phyloP scores from a whole-genome alignment of 768 basidiomycete species.

The Lactarius sp. region DNA sequence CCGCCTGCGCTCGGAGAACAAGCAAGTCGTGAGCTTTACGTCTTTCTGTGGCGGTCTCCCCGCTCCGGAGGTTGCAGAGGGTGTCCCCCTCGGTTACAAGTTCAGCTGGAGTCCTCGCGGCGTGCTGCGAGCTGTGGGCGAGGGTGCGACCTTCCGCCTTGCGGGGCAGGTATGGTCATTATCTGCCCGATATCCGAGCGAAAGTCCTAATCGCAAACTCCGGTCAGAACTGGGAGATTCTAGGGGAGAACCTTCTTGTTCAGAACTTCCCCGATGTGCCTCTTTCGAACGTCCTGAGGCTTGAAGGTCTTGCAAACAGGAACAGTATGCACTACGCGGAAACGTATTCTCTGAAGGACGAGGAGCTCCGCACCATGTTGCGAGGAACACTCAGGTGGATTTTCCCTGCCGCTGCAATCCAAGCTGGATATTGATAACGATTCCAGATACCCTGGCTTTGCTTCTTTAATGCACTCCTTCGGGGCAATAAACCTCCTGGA shows the following conservation, averaged over 20 bases:
- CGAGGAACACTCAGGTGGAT: constrained; percentile 78
- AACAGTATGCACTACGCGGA: constrained; percentile 68
- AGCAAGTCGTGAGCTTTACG: constrained; percentile 63
- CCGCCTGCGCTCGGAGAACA: constrained; percentile 45
- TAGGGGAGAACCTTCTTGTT: constrained; percentile 50
- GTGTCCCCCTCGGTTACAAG: constrained; percentile 80
- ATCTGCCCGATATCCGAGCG: not conserved
- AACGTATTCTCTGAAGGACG: constrained; percentile 54
- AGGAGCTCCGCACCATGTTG: constrained; percentile 55
- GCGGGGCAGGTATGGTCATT: constrained; percentile 40
- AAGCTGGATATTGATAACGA: not conserved
- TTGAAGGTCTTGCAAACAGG: constrained; percentile 87
- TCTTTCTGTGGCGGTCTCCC: constrained; percentile 95
- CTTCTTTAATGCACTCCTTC: constrained; percentile 68
- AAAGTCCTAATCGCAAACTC: not conserved
- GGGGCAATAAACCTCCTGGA: constrained; percentile 65
- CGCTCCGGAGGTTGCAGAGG: constrained; percentile 54
- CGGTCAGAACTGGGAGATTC: constrained; percentile 43
- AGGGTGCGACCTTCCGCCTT: constrained; percentile 64
- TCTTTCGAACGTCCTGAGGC: constrained; percentile 50
- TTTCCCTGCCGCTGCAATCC: not conserved
- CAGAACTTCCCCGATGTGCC: constrained; percentile 63
- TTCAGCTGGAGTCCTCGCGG: constrained; percentile 92
- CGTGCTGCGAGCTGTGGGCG: constrained; percentile 75
- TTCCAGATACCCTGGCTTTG: constrained; percentile 78